phyloP scores from a whole-genome alignment of 306 rosid species.

The Acacia melanoxylon region DNA sequence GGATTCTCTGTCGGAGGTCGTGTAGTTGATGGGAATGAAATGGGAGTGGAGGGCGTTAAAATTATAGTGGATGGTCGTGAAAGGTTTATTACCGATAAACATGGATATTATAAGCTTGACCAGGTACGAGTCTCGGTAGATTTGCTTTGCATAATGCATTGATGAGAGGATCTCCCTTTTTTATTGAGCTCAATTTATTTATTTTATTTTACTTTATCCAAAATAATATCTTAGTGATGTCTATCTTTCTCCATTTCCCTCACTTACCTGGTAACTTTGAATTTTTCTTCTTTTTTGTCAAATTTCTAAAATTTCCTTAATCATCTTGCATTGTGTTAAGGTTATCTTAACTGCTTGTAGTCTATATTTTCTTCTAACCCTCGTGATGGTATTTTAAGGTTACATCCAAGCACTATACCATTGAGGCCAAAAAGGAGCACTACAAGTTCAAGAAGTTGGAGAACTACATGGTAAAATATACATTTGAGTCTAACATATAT shows the following conservation, averaged over 20 bases:
- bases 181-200: constrained; percentile 20
- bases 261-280: background rate
- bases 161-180: constrained; percentile 5
- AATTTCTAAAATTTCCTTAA: background rate
- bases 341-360: constrained; percentile 8
- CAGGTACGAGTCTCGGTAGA: constrained; percentile 58
- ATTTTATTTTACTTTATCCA: constrained; percentile 4
- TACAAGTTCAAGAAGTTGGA: constrained; percentile 82
- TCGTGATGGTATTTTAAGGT: constrained; percentile 59
- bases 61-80: constrained; percentile 90
- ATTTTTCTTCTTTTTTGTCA: background rate
- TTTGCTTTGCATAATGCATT: constrained; percentile 22
- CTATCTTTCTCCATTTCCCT: constrained; percentile 13
- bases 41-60: constrained; percentile 89
- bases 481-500: constrained; percentile 18
- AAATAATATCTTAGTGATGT: constrained; percentile 6
- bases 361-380: constrained; percentile 21
- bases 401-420: constrained; percentile 79
- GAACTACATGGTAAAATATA: constrained; percentile 69
- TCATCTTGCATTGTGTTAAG: constrained; percentile 14
- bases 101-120: constrained; percentile 96
- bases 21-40: constrained; percentile 79
- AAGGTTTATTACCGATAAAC: constrained; percentile 82
- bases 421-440: constrained; percentile 87
- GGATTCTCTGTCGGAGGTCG: constrained; percentile 99